Percentiles rank a stretch among this genome's conserved stretches.
phyloP scores from a whole-genome alignment of 192 early-diverging fungal species.

The Rhizophagus prolifer region DNA sequence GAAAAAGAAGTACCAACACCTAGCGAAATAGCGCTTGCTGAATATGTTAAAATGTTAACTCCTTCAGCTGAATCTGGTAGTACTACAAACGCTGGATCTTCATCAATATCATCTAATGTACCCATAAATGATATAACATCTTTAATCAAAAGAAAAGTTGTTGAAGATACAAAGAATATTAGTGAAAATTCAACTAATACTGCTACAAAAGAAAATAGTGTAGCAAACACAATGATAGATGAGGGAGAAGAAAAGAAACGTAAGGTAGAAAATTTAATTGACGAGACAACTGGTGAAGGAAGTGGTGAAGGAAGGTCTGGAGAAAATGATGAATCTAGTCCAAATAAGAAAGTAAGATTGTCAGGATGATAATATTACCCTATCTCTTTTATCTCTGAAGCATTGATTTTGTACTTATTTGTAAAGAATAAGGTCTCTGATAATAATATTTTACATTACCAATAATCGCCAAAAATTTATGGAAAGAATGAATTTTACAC shows the following conservation, averaged over 20 bases:
- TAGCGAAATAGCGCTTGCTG: slow-evolving; percentile 27
- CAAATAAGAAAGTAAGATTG: neutral
- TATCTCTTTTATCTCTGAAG: too few relatives aligned
- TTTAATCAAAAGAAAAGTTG: slow-evolving; percentile 47
- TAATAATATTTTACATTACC: too few relatives aligned
- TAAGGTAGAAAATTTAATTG: neutral
- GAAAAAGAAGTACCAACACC: slow-evolving; percentile 34
- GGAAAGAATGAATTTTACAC: too few relatives aligned
- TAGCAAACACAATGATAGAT: neutral
- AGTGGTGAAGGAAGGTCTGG: neutral
- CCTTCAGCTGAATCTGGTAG: neutral
- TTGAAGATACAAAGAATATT: neutral
- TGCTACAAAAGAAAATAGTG: neutral
- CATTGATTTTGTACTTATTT: too few relatives aligned
- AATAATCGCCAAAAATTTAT: too few relatives aligned
- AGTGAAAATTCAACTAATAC: neutral
- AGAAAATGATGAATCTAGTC: neutral
- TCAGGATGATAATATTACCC: neutral
- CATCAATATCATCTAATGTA: slow-evolving; percentile 23
- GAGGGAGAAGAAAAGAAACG: neutral
- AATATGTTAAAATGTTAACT: slow-evolving; percentile 14
- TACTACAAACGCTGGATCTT: slow-evolving; percentile 13
- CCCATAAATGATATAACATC: slow-evolving; percentile 52
- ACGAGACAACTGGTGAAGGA: neutral
- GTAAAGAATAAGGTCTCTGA: too few relatives aligned